These are phyloP conservation scores for Talaromyces liani DNA, from an alignment of 495 filamentous ascomycete genomes.

Conservation along the genomic window DNA sequence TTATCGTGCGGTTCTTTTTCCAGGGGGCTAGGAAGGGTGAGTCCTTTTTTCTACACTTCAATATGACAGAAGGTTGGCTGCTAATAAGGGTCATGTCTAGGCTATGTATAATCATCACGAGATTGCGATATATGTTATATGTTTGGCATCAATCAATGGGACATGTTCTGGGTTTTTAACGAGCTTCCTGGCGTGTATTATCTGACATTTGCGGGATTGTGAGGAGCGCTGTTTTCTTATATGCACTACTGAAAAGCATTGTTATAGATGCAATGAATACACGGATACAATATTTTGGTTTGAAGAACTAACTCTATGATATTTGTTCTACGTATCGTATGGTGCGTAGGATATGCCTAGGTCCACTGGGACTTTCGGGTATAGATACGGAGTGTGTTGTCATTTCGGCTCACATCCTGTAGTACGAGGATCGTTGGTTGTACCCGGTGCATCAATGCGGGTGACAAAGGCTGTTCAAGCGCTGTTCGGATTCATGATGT, in stretches of 20 bases:
- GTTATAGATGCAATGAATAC: not conserved
- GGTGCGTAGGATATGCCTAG: no score
- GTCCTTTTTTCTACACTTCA: slow-evolving; percentile 13
- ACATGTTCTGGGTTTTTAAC: not conserved
- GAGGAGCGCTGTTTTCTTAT: not conserved
- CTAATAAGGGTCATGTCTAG: slow-evolving; percentile 12
- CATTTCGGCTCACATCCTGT: no score
- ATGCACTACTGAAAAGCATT: not conserved
- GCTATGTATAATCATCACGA: slow-evolving; percentile 38
- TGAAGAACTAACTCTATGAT: not conserved
- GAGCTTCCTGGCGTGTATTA: not conserved
- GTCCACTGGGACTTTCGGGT: no score
- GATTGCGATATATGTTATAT: slow-evolving; percentile 4
- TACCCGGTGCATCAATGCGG: no score
- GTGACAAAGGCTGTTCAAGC: no score
- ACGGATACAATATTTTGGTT: not conserved
- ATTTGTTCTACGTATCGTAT: not conserved
- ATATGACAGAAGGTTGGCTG: not conserved
- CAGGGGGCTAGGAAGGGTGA: slow-evolving; percentile 74
- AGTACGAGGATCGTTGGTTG: no score
- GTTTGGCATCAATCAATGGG: not conserved
- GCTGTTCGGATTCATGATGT: no score
- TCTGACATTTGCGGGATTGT: not conserved
- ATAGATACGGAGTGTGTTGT: no score
- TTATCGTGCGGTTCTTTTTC: slow-evolving; percentile 98